Evolutionary conservation across 2,329 filamentous ascomycete genomes (phyloP), one percentile per base, ranked within the genome.

Genomic region (Calycina herbarum): DNA sequence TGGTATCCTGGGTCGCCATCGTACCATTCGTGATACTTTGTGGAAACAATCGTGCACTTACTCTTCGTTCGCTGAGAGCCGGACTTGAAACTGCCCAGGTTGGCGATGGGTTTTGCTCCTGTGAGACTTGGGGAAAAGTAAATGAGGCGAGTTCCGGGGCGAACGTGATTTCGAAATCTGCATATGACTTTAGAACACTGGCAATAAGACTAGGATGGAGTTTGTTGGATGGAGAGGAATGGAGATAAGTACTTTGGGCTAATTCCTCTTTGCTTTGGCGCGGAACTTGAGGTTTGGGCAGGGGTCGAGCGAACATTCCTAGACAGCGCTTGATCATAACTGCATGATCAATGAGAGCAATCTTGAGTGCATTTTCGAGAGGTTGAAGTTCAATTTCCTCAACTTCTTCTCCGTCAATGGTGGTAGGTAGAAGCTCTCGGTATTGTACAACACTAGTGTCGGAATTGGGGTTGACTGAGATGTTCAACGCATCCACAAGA

Each of bases 261-360:
- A 93, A 80, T 75, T 90, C 87, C 73, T 86, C 83, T 38, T 85
- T 81, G 57, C 80, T 81, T n/a, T 66, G 58, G 67, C 78, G 81
- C 72, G 78, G 82, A 76, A 85, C 87, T 77, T 80, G 83, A 77
- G 82, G 86, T 77, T 85, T 87, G n/a, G 61, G 57, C 6, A 78
- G 84, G 80, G 71, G 71, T 61, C 85, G 87, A 66, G 84, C 83
- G 77, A 92, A 92, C 71, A 88, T 83, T 3, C 82, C 82, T 68
- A 98, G 78, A 73, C 92, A 94, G 69, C 92, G 88, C 79, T 94
- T 93, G 72, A 98, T 88, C 77, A 92, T 89, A 66, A 96, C 85
- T 2, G 93, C 92, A 77, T 98, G 94, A 73, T 98, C 95, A 54
- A 96, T 85, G 35, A 98, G 83, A 0, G 93, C 91, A 76, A 94